These are phyloP conservation scores for Penicillium desertorum DNA, from an alignment of 495 filamentous ascomycete genomes.

Conservation along the genomic window DNA sequence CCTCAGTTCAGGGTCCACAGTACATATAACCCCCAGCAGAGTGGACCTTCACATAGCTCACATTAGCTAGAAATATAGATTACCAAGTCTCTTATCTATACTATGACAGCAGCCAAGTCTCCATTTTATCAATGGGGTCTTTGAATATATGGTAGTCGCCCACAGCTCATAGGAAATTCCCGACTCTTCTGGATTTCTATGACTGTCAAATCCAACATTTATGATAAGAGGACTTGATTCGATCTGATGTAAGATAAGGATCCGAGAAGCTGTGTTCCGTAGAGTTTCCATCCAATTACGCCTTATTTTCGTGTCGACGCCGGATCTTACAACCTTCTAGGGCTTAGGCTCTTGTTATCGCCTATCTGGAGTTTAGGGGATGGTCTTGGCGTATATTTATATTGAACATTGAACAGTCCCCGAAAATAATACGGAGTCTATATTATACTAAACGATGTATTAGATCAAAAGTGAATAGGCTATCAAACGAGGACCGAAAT, in stretches of 20 bases:
- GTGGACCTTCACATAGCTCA: not conserved
- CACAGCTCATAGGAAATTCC: not conserved
- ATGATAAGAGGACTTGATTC: conserved; percentile 8
- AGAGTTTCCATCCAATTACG: conserved; percentile 13
- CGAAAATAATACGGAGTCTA: not conserved
- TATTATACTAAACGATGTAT: not conserved
- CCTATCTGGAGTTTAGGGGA: not conserved
- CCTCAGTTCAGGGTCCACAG: not conserved
- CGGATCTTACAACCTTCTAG: conserved; percentile 20
- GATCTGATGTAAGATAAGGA: conserved; percentile 13
- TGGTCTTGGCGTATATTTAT: not conserved
- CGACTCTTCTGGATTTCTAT: not conserved
- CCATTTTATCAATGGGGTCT: not conserved
- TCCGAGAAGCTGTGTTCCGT: not conserved
- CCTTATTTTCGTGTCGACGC: not conserved
- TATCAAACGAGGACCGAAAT: not conserved
- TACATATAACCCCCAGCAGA: conserved; percentile 6
- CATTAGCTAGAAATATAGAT: not conserved
- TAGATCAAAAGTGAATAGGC: not conserved
- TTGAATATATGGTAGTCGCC: not conserved
- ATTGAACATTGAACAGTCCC: not conserved
- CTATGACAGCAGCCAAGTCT: conserved; percentile 1
- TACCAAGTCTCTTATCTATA: conserved; percentile 14
- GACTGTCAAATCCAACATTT: not conserved
- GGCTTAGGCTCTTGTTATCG: conserved; percentile 16